Conservation (phyloP, 2,329 filamentous ascomycete species). For the Clarireedia sp. region DNA sequence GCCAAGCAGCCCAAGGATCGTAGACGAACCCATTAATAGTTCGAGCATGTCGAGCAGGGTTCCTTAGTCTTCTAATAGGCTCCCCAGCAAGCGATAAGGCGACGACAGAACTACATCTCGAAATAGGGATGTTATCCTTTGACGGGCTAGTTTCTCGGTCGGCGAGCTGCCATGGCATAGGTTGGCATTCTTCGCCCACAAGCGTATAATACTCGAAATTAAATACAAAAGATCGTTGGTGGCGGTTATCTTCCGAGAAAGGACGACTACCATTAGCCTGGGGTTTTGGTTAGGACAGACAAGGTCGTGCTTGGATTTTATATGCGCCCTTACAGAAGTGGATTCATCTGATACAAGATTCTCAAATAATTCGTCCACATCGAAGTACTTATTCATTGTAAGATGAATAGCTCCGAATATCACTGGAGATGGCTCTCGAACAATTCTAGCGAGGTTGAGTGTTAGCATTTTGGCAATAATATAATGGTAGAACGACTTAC, state of each 20-base stretch:
- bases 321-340: conserved; percentile 34
- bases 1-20: conserved; percentile 53
- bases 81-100: conserved; percentile 48
- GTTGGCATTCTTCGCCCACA: conserved; percentile 45
- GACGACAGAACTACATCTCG: conserved; percentile 51
- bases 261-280: conserved; percentile 17
- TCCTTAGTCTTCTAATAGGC: conserved; percentile 41
- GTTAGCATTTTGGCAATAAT: no score
- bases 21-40: conserved; percentile 45
- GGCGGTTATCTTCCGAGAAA: conserved; percentile 32
- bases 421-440: conserved; percentile 53
- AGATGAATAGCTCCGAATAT: conserved; percentile 52
- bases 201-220: conserved; percentile 59
- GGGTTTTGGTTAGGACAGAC: background rate
- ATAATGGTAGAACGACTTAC: conserved; percentile 1
- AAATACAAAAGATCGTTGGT: conserved; percentile 52
- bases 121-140: conserved; percentile 48
- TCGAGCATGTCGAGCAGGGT: conserved; percentile 40
- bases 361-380: conserved; percentile 52
- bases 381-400: conserved; percentile 48
- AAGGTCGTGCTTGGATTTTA: conserved; percentile 16
- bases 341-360: conserved; percentile 43
- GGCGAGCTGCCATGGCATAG: conserved; percentile 52
- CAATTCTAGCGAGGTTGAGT: conserved; percentile 30
- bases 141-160: conserved; percentile 35